Percentiles rank a stretch among this genome's conserved stretches.
phyloP scores from a whole-genome alignment of 305 asterid species.

The Ilex paraguariensis region DNA sequence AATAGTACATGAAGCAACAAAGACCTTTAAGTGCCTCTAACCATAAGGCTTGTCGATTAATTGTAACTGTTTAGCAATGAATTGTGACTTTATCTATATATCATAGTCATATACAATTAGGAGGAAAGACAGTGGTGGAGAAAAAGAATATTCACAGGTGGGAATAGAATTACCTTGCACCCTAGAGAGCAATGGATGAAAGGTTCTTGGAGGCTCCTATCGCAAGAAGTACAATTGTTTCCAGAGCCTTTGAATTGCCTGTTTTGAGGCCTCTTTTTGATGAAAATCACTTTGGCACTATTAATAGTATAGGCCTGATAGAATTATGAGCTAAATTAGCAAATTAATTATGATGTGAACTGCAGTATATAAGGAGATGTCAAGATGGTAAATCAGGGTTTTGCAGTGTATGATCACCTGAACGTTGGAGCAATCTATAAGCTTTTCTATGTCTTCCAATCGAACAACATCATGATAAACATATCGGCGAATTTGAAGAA shows the following conservation, averaged over 20 bases:
- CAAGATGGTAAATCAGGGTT: no score
- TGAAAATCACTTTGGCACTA: conserved; percentile 79
- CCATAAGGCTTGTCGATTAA: no score
- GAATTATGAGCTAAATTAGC: conserved; percentile 10
- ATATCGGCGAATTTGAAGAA: conserved; percentile 89
- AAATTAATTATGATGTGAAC: background rate
- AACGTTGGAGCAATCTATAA: conserved; percentile 81
- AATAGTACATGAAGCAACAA: no score
- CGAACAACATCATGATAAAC: conserved; percentile 93
- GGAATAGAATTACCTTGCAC: conserved; percentile 59
- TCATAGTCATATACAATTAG: no score
- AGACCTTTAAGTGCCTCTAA: no score
- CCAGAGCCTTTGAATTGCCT: conserved; percentile 93
- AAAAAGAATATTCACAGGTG: no score
- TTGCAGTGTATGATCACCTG: conserved; percentile 41
- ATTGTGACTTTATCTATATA: no score
- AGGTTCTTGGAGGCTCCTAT: conserved; percentile 88
- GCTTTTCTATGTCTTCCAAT: conserved; percentile 83
- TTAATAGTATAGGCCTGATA: conserved; percentile 83
- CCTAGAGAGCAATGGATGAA: conserved; percentile 88
- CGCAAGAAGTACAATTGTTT: conserved; percentile 90
- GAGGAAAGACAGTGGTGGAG: no score
- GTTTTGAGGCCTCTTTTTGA: conserved; percentile 92
- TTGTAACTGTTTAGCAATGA: no score
- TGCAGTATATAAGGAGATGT: no score